These are phyloP conservation scores for Saccharomyces hybrid DNA, from an alignment of 1,139 yeast genomes.

Conservation along the genomic window DNA sequence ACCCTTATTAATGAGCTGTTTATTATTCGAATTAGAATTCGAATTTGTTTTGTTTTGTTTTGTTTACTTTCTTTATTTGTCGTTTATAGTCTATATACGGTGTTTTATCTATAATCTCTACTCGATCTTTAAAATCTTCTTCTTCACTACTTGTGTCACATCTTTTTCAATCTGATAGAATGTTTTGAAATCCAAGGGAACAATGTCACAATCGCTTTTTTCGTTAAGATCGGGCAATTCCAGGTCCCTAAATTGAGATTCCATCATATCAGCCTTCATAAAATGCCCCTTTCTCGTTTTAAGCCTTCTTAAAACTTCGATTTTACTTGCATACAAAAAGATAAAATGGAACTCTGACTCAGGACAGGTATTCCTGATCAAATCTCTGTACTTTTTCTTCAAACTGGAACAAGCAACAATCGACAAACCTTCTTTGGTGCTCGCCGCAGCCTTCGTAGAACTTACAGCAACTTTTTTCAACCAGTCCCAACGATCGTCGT, in stretches of 20 bases:
- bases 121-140: slow-evolving; percentile 3
- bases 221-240: slow-evolving; percentile 52
- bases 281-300: slow-evolving; percentile 60
- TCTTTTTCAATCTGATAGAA: slow-evolving; percentile 37
- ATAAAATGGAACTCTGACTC: slow-evolving; percentile 49
- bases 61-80: not conserved
- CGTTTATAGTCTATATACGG: not conserved
- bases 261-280: slow-evolving; percentile 80
- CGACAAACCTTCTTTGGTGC: slow-evolving; percentile 30
- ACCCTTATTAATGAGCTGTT: not conserved
- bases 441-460: slow-evolving; percentile 36
- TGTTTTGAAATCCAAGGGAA: slow-evolving; percentile 35
- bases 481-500: slow-evolving; percentile 93
- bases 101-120: not conserved
- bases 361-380: slow-evolving; percentile 36
- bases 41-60: not conserved
- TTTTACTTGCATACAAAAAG: slow-evolving; percentile 58
- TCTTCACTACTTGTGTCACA: slow-evolving; percentile 26
- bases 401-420: slow-evolving; percentile 82
- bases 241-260: slow-evolving; percentile 66
- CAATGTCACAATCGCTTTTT: slow-evolving; percentile 26
- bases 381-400: slow-evolving; percentile 62
- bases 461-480: slow-evolving; percentile 43
- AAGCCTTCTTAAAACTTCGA: slow-evolving; percentile 55
- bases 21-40: not conserved